Percentiles rank a stretch among this genome's conserved stretches.
phyloP scores from a whole-genome alignment of 768 basidiomycete species.

The Phanerochaete carnosa region DNA sequence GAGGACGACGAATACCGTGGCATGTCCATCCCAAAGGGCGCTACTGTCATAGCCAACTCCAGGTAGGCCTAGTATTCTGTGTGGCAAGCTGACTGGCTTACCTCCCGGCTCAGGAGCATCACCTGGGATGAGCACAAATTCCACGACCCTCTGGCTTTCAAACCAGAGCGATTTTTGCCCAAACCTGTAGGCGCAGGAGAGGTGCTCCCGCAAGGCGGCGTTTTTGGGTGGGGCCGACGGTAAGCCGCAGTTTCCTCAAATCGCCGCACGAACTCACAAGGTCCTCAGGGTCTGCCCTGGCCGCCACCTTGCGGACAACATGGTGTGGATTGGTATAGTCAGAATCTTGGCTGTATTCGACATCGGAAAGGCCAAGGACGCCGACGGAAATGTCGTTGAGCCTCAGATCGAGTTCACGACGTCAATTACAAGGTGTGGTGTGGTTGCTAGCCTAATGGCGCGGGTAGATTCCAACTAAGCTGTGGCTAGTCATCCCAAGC shows the following conservation, averaged over 20 bases:
- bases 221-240: constrained; percentile 13
- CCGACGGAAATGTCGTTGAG: neutral
- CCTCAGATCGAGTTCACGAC: neutral
- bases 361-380: neutral
- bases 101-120: neutral
- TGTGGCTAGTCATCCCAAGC: neutral
- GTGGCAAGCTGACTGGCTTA: neutral
- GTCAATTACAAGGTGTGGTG: neutral
- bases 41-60: constrained; percentile 38
- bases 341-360: constrained; percentile 19
- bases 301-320: constrained; percentile 17
- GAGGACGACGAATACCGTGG: constrained; percentile 40
- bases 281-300: constrained; percentile 21
- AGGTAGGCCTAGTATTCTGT: constrained; percentile 28
- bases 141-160: constrained; percentile 27
- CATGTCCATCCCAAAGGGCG: constrained; percentile 39
- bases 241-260: neutral
- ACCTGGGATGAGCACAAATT: constrained; percentile 29
- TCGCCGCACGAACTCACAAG: neutral
- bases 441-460: too few species aligned
- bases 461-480: neutral
- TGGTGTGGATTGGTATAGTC: constrained; percentile 19
- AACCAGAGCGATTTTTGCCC: constrained; percentile 8
- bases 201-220: neutral
- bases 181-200: constrained; percentile 1